Base-by-base conservation (phyloP, 257 asterid genomes). In the Gentiana straminea region DNA sequence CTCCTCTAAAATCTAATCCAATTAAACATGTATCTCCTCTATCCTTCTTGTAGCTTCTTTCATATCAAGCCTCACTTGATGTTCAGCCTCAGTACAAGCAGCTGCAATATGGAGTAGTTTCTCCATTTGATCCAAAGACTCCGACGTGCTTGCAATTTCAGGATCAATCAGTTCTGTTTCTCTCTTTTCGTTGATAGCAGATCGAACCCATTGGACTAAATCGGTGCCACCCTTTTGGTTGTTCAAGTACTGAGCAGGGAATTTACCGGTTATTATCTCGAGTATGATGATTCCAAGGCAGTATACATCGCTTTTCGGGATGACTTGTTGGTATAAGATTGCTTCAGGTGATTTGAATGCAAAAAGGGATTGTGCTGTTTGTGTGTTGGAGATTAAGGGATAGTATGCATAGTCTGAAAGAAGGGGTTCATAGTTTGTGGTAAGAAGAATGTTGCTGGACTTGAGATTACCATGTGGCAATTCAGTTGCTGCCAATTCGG, bases 381-480 rank as follows among this genome's bases (percentile, higher is more conserved):
- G 81, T 0, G 95, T 53, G 69, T 60, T 80, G 81, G 73, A 81
- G 65, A 84, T 69, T 5, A 92, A 48, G n/a, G 90, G 74, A 11
- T 65, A 71, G 7, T 81, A 65, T 1, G 94, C 82, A 45, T 88
- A 92, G 73, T 92, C 99, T 0, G 87, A 73, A 58, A 85, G 94
- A 3, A 92, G 79, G 0, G 97, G 95, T 60, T 85, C 95, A 63
- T 70, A 59, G 59, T 67, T 66, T 39, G 70, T 15, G 1, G 82
- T 59, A 0, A 92, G 75, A 15, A 92, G 86, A 43, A 92, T 71
- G 74, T 92, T 92, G 89, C 94, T 81, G 2, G 99, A 88, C 68
- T 92, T 92, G 49, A 88, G 94, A 43, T 92, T 85, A 33, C 99
- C 99, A 52, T 92, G 99, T 38, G 97, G 99, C 10, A 88, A 59